Evolutionary conservation across 2,329 filamentous ascomycete genomes (phyloP), one percentile per base, ranked within the genome.

Genomic region (Botrytis medusae): DNA sequence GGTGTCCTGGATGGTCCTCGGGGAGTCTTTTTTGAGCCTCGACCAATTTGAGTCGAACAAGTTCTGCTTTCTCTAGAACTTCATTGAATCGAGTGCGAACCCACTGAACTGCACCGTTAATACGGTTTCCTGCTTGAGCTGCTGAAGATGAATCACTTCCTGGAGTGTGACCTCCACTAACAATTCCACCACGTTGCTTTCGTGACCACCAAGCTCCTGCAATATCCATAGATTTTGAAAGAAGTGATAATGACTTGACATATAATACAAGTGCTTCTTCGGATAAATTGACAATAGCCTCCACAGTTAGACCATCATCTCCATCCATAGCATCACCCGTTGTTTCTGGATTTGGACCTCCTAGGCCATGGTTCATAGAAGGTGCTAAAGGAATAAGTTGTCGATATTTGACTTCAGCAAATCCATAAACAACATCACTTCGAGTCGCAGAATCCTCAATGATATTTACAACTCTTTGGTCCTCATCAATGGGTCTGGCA

Each of bases 371-470:
- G 67, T 93, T 90, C 77, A 88, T 88, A 0, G 93, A 95, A 1
- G 95, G 96, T 1, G 93, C 90, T 62, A 96, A 85, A 4, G 96
- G 96, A 68, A 98, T 89, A n/a, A 99, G 87, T 82, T 99, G 96
- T 82, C 97, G 96, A 83, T 97, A 98, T 83, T 99, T 99, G 80
- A 99, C 95, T 83, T 99, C 95, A 9, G 96, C 96, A 82, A 99
- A 98, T 4, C 95, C 95, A 81, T 95, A 99, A 4, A 99, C 95
- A 63, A 98, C 96, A 81, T 99, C 95, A 80, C 95, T 98, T 57
- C 95, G 88, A 46, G 94, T 96, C 2, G 96, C 96, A 76, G 93
- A 92, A 78, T 98, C 95, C 81, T 99, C 95, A 73, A 98, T 94
- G 62, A 89, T 88, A 79, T 94, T 92, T 3, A 95, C 90, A 59